Percentiles rank a stretch among this genome's conserved stretches.
These are phyloP conservation scores for Malus hybrid DNA, from an alignment of 331 rosid species.

Conservation along the genomic window DNA sequence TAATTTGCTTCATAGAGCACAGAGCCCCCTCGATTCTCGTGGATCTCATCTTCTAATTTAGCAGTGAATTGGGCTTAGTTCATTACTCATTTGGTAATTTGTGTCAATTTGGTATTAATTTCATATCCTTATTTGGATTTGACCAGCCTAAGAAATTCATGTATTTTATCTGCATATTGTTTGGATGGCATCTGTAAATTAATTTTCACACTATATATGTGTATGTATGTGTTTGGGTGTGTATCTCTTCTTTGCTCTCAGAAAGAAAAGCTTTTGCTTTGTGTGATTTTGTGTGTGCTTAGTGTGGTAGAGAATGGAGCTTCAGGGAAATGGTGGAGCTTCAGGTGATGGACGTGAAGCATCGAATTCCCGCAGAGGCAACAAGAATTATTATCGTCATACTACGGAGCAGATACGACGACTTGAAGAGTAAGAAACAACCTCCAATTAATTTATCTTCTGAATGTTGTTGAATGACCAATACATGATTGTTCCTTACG, in stretches of 20 bases:
- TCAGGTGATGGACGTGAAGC: constrained; percentile 17
- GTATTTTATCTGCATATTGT: not conserved
- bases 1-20: not conserved
- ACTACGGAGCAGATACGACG: constrained; percentile 26
- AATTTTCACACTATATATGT: not conserved
- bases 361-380: constrained; percentile 7
- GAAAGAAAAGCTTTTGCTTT: not conserved
- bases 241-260: not conserved
- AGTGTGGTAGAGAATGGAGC: constrained; percentile 6
- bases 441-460: not conserved
- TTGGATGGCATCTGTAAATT: not conserved
- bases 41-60: not conserved
- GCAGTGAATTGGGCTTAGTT: not conserved
- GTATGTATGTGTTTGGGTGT: not conserved
- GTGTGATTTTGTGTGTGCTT: not conserved
- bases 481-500: not conserved
- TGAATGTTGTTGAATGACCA: not conserved
- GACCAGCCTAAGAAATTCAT: not conserved
- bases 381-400: constrained; percentile 32
- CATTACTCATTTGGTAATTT: not conserved
- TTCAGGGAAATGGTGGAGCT: constrained; percentile 7
- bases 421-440: constrained; percentile 52
- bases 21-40: not conserved
- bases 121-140: constrained; percentile 12
- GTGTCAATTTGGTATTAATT: not conserved